phyloP scores from a whole-genome alignment of 345 rosid species.

The Toxicodendron radicans region DNA sequence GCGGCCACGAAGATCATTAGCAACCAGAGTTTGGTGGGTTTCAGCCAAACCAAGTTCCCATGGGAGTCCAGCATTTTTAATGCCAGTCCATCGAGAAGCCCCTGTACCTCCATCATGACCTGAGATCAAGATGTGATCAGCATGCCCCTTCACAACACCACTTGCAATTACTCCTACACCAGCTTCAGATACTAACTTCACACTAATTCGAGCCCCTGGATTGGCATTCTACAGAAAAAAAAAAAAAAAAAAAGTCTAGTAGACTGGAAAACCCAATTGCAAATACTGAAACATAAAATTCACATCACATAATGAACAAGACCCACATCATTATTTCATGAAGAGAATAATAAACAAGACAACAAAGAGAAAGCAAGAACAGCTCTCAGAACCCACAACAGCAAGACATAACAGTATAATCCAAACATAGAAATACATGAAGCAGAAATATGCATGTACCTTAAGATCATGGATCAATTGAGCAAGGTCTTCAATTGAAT shows the following conservation, averaged over 20 bases:
- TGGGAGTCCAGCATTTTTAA: constrained; percentile 97
- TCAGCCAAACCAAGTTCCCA: constrained; percentile 99
- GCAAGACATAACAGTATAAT: not conserved
- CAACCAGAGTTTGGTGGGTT: constrained; percentile 98
- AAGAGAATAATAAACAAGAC: not conserved
- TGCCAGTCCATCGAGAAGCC: constrained; percentile 99
- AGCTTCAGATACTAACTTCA: constrained; percentile 95
- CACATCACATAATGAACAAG: not conserved
- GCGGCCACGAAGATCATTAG: constrained; percentile 99
- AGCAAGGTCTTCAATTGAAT: constrained; percentile 98
- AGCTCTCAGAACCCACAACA: not conserved
- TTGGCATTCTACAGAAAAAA: constrained; percentile 69
- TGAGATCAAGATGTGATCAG: constrained; percentile 94
- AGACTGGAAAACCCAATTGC: not conserved
- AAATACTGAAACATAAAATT: not conserved
- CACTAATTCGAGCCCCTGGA: constrained; percentile 91
- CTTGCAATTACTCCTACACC: constrained; percentile 99
- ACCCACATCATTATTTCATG: not conserved
- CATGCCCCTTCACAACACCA: constrained; percentile 99
- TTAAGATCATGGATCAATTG: constrained; percentile 98
- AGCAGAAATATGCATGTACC: constrained; percentile 42
- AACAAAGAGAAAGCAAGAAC: not conserved
- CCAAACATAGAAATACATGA: not conserved
- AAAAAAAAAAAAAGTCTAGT: constrained; percentile 12
- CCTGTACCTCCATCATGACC: constrained; percentile 99